phyloP scores from a whole-genome alignment of 148 eudicot genomes.

The Polygonum aviculare region DNA sequence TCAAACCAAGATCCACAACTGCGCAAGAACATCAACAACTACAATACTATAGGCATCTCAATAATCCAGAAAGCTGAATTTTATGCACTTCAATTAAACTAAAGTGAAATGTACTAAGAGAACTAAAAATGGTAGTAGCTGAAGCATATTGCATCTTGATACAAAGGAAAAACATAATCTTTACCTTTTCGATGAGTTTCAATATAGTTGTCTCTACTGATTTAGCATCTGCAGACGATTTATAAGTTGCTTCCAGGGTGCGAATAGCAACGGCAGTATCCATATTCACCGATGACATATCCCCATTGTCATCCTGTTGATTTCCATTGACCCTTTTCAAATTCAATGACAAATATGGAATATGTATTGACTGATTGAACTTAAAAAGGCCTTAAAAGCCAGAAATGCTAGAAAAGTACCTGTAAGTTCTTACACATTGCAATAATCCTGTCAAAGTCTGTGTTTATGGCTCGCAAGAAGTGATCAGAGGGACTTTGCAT shows the following conservation, averaged over 20 bases:
- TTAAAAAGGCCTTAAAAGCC: not conserved
- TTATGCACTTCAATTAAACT: no score
- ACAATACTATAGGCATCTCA: no score
- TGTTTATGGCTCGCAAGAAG: slow-evolving; percentile 91
- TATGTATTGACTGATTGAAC: no score
- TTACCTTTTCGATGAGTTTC: slow-evolving; percentile 81
- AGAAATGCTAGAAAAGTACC: slow-evolving; percentile 34
- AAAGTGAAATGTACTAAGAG: no score
- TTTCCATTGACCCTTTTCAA: not conserved
- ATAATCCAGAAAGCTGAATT: no score
- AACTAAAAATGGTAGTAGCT: no score
- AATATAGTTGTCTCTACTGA: slow-evolving; percentile 86
- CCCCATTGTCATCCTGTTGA: slow-evolving; percentile 90
- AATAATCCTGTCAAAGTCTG: slow-evolving; percentile 92
- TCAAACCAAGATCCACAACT: not conserved
- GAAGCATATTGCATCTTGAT: not conserved
- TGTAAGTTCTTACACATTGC: slow-evolving; percentile 98
- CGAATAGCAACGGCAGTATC: slow-evolving; percentile 99
- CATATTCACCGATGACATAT: slow-evolving; percentile 91
- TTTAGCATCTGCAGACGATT: slow-evolving; percentile 92
- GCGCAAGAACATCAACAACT: no score
- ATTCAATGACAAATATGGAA: not conserved
- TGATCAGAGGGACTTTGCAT: slow-evolving; percentile 99
- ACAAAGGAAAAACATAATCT: not conserved
- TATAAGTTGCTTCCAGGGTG: slow-evolving; percentile 93